phyloP scores from a whole-genome alignment of 257 asterid species.

The Solanum corneliomulleri region DNA sequence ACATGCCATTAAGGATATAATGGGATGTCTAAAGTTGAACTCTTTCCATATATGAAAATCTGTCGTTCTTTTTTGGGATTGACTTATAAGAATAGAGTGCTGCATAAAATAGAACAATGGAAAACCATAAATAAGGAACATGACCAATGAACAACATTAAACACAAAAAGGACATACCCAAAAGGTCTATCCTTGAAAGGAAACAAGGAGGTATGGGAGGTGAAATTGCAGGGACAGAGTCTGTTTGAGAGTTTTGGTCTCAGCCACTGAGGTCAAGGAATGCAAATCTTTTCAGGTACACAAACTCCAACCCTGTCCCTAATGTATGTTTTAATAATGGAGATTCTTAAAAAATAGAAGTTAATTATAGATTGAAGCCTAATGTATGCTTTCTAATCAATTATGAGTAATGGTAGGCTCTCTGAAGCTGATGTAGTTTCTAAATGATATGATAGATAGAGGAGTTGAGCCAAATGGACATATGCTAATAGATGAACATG shows the following conservation, averaged over 20 bases:
- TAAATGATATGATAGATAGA: no score
- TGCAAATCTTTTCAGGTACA: not conserved
- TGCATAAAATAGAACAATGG: not conserved
- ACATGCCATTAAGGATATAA: not conserved
- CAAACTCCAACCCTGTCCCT: not conserved
- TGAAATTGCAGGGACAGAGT: not conserved
- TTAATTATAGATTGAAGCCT: conserved; percentile 29
- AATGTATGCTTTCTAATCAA: conserved; percentile 51
- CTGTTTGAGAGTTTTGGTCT: not conserved
- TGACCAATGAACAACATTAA: not conserved
- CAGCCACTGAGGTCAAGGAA: not conserved
- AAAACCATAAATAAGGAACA: not conserved
- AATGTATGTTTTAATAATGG: conserved; percentile 15
- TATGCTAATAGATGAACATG: conserved; percentile 42
- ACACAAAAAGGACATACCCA: not conserved
- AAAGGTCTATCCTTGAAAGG: not conserved
- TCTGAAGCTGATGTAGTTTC: not conserved
- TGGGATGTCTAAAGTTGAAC: not conserved
- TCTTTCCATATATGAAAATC: not conserved
- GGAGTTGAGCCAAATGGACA: conserved; percentile 44
- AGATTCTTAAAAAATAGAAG: conserved; percentile 60
- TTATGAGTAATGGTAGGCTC: conserved; percentile 13
- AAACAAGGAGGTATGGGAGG: not conserved
- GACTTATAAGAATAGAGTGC: not conserved
- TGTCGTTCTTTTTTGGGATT: not conserved